Percentiles rank a stretch among this genome's conserved stretches.
Evolutionary conservation across 1,284 basidiomycete genomes (phyloP).

Genomic region (Irpex rosettiformis): DNA sequence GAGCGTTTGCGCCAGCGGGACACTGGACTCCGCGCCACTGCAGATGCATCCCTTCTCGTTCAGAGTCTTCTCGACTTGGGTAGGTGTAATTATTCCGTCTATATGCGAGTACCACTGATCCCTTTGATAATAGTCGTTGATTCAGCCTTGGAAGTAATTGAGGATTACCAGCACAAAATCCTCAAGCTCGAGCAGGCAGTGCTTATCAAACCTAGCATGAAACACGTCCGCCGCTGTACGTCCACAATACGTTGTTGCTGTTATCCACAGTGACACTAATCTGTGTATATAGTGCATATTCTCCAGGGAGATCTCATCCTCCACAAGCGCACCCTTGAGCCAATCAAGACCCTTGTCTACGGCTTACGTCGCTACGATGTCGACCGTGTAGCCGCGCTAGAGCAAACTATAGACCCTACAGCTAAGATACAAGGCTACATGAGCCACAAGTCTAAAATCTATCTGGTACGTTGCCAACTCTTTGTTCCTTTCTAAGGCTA

Average conservation of each 20-base stretch:
- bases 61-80: slow-evolving; percentile 62
- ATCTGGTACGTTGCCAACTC: slow-evolving; percentile 45
- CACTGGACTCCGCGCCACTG: slow-evolving; percentile 54
- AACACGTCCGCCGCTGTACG: slow-evolving; percentile 54
- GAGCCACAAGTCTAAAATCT: slow-evolving; percentile 67
- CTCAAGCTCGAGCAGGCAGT: slow-evolving; percentile 57
- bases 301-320: slow-evolving; percentile 68
- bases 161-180: slow-evolving; percentile 60
- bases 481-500: neutral
- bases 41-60: slow-evolving; percentile 60
- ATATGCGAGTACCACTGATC: neutral
- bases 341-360: slow-evolving; percentile 64
- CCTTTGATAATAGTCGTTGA: slow-evolving; percentile 50
- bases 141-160: slow-evolving; percentile 61
- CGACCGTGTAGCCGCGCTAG: slow-evolving; percentile 56
- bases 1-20: slow-evolving; percentile 52
- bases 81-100: slow-evolving; percentile 26
- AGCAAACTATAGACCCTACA: slow-evolving; percentile 33
- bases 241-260: slow-evolving; percentile 11
- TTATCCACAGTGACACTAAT: neutral
- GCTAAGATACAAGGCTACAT: slow-evolving; percentile 53
- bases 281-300: slow-evolving; percentile 51
- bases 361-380: slow-evolving; percentile 63
- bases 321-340: slow-evolving; percentile 66
- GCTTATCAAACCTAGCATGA: slow-evolving; percentile 55